phyloP scores from a whole-genome alignment of 768 basidiomycete genomes.

The Multifurca ochricompacta region DNA sequence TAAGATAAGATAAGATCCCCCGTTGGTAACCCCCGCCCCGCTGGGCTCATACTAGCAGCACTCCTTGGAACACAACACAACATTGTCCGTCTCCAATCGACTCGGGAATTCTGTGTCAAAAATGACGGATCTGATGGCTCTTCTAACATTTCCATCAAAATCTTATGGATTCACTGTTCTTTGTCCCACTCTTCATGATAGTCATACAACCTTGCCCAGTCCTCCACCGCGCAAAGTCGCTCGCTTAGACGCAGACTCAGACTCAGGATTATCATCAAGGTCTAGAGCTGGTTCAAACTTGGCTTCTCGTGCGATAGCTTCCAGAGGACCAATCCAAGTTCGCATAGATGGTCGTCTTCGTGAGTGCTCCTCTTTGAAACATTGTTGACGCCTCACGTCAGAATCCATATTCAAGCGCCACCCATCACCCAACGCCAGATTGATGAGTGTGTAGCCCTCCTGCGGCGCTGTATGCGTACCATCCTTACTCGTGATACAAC shows the following conservation, averaged over 20 bases:
- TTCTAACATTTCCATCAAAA: conserved; percentile 28
- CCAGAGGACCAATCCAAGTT: conserved; percentile 37
- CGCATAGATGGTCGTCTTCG: conserved; percentile 37
- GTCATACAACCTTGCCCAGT: conserved; percentile 34
- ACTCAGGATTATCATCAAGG: conserved; percentile 60
- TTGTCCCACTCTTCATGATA: conserved; percentile 32
- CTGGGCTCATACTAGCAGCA: too few species aligned
- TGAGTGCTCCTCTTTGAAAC: conserved; percentile 15
- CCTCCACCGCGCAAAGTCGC: conserved; percentile 62
- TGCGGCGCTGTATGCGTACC: conserved; percentile 33
- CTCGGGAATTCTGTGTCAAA: background rate
- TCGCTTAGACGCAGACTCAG: conserved; percentile 57
- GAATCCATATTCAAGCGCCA: conserved; percentile 18
- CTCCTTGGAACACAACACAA: too few species aligned
- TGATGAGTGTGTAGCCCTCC: conserved; percentile 26
- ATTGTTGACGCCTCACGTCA: background rate
- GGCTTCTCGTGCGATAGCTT: conserved; percentile 20
- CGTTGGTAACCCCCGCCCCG: too few species aligned
- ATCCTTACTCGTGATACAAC: conserved; percentile 28
- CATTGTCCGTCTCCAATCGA: background rate
- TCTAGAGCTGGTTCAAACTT: conserved; percentile 25
- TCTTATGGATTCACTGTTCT: conserved; percentile 44
- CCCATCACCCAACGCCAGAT: conserved; percentile 1
- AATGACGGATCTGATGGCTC: conserved; percentile 15
- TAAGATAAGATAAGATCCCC: conserved; percentile 14